A percentile compares a stretch with the other conserved stretches of the same genome.
These are phyloP conservation scores for Multifurca ochricompacta DNA, from an alignment of 768 basidiomycete species.

Conservation along the genomic window DNA sequence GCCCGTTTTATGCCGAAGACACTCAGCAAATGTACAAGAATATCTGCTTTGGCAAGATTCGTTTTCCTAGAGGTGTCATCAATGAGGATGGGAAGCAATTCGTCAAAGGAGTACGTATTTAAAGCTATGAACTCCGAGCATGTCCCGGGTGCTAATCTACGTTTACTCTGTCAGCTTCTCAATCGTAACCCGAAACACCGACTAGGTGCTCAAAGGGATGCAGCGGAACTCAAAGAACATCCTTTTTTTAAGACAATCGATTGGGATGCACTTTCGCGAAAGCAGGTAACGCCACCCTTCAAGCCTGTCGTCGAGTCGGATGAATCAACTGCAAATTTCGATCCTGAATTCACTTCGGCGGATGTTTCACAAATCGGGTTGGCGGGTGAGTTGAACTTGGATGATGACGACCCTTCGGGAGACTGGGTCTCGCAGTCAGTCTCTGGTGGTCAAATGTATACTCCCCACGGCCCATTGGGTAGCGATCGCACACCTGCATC, in stretches of 20 bases:
- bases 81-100: slow-evolving; percentile 98
- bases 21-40: slow-evolving; percentile 99
- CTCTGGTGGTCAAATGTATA: slow-evolving; percentile 37
- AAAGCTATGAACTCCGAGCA: neutral
- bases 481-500: slow-evolving; percentile 24
- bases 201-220: slow-evolving; percentile 82
- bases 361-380: slow-evolving; percentile 67
- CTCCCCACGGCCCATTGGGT: slow-evolving; percentile 73
- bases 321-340: slow-evolving; percentile 97
- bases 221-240: slow-evolving; percentile 93
- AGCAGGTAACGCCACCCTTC: slow-evolving; percentile 94
- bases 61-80: slow-evolving; percentile 95
- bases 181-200: slow-evolving; percentile 99
- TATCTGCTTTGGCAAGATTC: slow-evolving; percentile 97
- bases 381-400: slow-evolving; percentile 35
- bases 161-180: slow-evolving; percentile 54
- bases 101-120: slow-evolving; percentile 82
- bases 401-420: slow-evolving; percentile 58
- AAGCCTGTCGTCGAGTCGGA: slow-evolving; percentile 97
- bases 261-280: slow-evolving; percentile 79
- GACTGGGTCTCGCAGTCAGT: slow-evolving; percentile 45
- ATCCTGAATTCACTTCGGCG: slow-evolving; percentile 94
- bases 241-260: slow-evolving; percentile 89
- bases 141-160: neutral
- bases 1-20: slow-evolving; percentile 98